phyloP scores from a whole-genome alignment of 495 filamentous ascomycete species.

The Podospora pseudopauciseta region DNA sequence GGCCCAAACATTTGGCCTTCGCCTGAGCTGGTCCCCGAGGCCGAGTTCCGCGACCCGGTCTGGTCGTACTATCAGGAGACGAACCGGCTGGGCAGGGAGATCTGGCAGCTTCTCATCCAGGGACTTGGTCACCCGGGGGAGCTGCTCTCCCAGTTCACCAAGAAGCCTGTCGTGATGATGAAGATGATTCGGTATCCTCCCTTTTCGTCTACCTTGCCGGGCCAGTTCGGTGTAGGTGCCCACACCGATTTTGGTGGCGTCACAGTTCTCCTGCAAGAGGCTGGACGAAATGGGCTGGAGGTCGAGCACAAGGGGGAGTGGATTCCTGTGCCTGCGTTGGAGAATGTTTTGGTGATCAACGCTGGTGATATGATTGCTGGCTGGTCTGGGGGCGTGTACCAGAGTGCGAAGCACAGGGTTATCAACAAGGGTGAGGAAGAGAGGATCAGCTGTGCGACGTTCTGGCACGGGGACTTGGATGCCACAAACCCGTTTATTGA shows the following conservation, averaged over 20 bases:
- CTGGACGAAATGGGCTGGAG: conserved; percentile 41
- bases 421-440: conserved; percentile 33
- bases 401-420: conserved; percentile 39
- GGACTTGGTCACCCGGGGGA: conserved; percentile 36
- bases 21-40: conserved; percentile 32
- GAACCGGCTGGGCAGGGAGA: conserved; percentile 29
- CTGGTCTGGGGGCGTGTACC: conserved; percentile 38
- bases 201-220: conserved; percentile 28
- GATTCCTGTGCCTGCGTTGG: conserved; percentile 36
- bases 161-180: conserved; percentile 42
- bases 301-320: conserved; percentile 39
- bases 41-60: conserved; percentile 42
- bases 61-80: conserved; percentile 47
- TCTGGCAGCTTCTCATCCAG: conserved; percentile 38
- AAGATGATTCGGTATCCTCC: conserved; percentile 47
- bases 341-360: conserved; percentile 46
- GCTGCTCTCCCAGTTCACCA: conserved; percentile 44
- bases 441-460: conserved; percentile 32
- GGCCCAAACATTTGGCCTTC: conserved; percentile 1
- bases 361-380: conserved; percentile 41
- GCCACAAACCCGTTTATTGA: background rate
- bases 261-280: conserved; percentile 25
- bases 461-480: conserved; percentile 33
- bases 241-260: conserved; percentile 40
- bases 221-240: conserved; percentile 42